A percentile compares a stretch with the other conserved stretches of the same genome.
These are phyloP conservation scores for Letharia columbiana DNA, from an alignment of 495 filamentous ascomycete genomes.

Conservation along the genomic window DNA sequence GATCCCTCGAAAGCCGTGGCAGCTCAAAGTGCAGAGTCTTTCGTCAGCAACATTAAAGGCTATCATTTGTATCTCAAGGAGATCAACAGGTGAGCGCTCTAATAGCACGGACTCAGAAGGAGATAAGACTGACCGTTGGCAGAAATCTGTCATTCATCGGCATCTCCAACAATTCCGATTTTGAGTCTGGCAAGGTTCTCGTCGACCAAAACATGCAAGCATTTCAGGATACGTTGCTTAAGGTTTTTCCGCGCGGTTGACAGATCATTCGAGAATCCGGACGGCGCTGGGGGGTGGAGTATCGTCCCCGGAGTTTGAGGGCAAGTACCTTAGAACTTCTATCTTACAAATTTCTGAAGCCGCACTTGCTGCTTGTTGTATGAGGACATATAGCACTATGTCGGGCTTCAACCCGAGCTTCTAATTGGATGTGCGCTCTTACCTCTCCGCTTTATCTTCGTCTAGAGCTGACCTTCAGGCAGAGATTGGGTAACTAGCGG, in stretches of 20 bases:
- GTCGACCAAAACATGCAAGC: conserved; percentile 56
- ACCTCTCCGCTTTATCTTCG: background rate
- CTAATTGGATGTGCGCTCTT: background rate
- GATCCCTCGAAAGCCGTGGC: conserved; percentile 55
- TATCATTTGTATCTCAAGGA: conserved; percentile 79
- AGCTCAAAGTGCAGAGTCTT: conserved; percentile 51
- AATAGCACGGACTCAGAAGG: background rate
- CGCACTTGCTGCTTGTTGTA: background rate
- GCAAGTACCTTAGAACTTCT: background rate
- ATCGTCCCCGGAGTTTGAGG: background rate
- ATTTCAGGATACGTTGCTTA: conserved; percentile 50
- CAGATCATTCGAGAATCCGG: too few species aligned
- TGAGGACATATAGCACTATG: too few species aligned
- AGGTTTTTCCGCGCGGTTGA: conserved; percentile 31
- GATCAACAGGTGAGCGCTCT: conserved; percentile 66
- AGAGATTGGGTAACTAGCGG: background rate
- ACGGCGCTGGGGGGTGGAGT: background rate
- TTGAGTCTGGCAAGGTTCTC: conserved; percentile 48
- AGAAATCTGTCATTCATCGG: conserved; percentile 64
- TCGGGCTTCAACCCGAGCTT: background rate
- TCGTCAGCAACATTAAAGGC: conserved; percentile 28
- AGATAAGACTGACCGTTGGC: conserved; percentile 4
- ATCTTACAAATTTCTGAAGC: background rate
- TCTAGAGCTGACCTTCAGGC: background rate
- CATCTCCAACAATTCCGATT: conserved; percentile 57